Percentiles rank a stretch among this genome's conserved stretches.
Evolutionary conservation across 2,329 filamentous ascomycete species (phyloP).

Genomic region (Penicillium corylophilum): DNA sequence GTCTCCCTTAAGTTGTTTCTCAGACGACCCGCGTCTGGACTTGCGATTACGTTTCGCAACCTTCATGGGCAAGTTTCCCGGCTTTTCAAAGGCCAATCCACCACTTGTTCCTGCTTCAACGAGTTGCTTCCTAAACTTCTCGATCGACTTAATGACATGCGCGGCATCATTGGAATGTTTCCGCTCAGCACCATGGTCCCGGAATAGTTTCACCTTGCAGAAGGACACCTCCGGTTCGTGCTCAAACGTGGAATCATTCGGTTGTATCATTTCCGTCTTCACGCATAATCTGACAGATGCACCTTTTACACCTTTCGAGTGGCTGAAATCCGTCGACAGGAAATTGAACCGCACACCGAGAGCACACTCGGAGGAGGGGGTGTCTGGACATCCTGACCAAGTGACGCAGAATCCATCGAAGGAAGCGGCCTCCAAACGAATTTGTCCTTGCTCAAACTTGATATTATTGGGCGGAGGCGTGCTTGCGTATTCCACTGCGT

Average conservation of each 20-base stretch:
- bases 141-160: background rate
- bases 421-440: conserved; percentile 1
- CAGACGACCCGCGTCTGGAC: background rate
- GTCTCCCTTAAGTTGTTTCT: background rate
- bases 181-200: conserved; percentile 85
- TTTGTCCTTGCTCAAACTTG: background rate
- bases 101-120: background rate
- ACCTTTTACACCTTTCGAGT: conserved; percentile 93
- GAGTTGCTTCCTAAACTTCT: conserved; percentile 5
- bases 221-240: conserved; percentile 62
- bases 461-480: background rate
- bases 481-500: conserved; percentile 1
- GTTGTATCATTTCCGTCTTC: conserved; percentile 64
- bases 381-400: conserved; percentile 6
- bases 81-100: background rate
- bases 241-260: conserved; percentile 38
- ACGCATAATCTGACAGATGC: conserved; percentile 85
- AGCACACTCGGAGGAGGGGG: conserved; percentile 64
- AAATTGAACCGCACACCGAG: conserved; percentile 93
- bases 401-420: conserved; percentile 13
- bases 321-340: conserved; percentile 91
- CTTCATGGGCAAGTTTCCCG: background rate
- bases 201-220: conserved; percentile 91
- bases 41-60: background rate
- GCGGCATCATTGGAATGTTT: conserved; percentile 49